These are phyloP conservation scores for Ganoderma lucidum DNA, from an alignment of 1,284 basidiomycete species.

Conservation along the genomic window DNA sequence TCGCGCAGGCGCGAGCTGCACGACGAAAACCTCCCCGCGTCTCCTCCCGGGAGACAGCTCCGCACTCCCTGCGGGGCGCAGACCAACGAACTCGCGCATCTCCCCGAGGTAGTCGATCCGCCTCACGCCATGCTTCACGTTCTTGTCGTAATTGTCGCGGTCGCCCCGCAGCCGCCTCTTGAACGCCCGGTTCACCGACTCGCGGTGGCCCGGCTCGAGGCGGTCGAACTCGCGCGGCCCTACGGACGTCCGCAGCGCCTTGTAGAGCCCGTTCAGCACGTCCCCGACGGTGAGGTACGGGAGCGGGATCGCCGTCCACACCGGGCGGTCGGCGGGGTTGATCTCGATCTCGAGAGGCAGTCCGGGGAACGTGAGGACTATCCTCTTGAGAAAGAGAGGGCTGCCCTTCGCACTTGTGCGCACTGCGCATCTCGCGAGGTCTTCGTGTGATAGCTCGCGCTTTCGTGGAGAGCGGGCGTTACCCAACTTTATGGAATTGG, in stretches of 20 bases:
- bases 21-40: conserved; percentile 26
- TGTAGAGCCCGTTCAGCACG: conserved; percentile 30
- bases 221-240: conserved; percentile 17
- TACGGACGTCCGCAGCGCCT: conserved; percentile 26
- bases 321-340: conserved; percentile 16
- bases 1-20: conserved; percentile 21
- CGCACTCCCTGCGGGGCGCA: conserved; percentile 15
- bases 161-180: conserved; percentile 25
- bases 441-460: conserved; percentile 11
- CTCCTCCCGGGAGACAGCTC: conserved; percentile 23
- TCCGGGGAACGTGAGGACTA: conserved; percentile 23
- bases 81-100: conserved; percentile 26
- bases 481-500: conserved; percentile 26
- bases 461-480: conserved; percentile 17
- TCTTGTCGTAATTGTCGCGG: conserved; percentile 22
- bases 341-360: conserved; percentile 26
- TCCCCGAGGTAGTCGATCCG: conserved; percentile 36
- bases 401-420: conserved; percentile 20
- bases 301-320: conserved; percentile 22
- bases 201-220: conserved; percentile 17
- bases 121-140: conserved; percentile 30
- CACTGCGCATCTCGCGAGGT: conserved; percentile 26
- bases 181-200: conserved; percentile 27
- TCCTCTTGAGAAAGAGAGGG: conserved; percentile 15
- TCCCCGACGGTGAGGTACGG: conserved; percentile 34